Conservation (phyloP, 1,139 yeast species). For the Magnusiomyces ingens region DNA sequence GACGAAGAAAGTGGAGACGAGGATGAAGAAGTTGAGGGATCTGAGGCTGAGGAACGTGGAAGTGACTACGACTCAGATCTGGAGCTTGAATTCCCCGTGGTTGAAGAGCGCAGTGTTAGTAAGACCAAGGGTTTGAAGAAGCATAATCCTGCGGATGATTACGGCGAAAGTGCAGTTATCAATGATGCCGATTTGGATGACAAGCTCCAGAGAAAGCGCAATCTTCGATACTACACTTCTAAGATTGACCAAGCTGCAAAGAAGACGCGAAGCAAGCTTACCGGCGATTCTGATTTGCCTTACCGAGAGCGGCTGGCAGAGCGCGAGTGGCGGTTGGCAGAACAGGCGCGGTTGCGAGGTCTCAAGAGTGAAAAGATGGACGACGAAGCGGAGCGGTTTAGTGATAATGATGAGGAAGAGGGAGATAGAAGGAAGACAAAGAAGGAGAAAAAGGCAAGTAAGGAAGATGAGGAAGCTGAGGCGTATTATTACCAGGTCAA, state of each 20-base stretch:
- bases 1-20: slow-evolving; percentile 21
- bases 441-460: slow-evolving; percentile 43
- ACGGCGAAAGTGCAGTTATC: slow-evolving; percentile 50
- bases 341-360: slow-evolving; percentile 86
- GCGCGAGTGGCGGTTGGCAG: slow-evolving; percentile 77
- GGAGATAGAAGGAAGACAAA: slow-evolving; percentile 43
- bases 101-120: slow-evolving; percentile 22
- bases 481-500: slow-evolving; percentile 50
- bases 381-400: slow-evolving; percentile 41
- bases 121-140: slow-evolving; percentile 17
- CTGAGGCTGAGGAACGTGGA: slow-evolving; percentile 24
- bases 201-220: slow-evolving; percentile 70
- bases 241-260: slow-evolving; percentile 74
- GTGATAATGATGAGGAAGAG: slow-evolving; percentile 43
- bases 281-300: slow-evolving; percentile 92
- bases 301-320: slow-evolving; percentile 84
- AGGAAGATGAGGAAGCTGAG: slow-evolving; percentile 27
- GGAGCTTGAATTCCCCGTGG: slow-evolving; percentile 45
- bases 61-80: slow-evolving; percentile 33
- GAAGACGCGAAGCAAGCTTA: slow-evolving; percentile 42
- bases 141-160: slow-evolving; percentile 40
- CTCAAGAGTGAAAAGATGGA: slow-evolving; percentile 53
- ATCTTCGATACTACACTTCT: slow-evolving; percentile 92
- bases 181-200: slow-evolving; percentile 85
- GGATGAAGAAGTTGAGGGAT: slow-evolving; percentile 17